A percentile compares a stretch with the other conserved stretches of the same genome.
These are phyloP conservation scores for Solanum microdontum DNA, from an alignment of 257 asterid genomes.

Conservation along the genomic window DNA sequence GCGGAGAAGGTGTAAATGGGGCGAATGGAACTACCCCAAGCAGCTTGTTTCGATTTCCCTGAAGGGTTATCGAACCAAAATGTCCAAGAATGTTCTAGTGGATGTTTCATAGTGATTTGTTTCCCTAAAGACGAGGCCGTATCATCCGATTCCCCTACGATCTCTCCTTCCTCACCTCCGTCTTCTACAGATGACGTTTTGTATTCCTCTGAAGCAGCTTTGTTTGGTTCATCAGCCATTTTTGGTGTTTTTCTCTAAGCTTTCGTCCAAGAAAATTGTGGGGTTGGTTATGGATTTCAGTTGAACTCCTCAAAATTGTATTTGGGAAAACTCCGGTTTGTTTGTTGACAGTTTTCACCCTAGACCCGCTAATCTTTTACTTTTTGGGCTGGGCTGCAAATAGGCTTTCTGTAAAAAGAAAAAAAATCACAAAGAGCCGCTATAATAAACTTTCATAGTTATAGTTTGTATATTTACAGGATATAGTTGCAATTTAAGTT, in stretches of 20 bases:
- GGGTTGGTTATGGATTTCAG: background rate
- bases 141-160: conserved; percentile 9
- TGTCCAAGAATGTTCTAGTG: conserved; percentile 36
- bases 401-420: background rate
- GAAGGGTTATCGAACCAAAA: conserved; percentile 31
- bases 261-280: background rate
- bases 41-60: conserved; percentile 15
- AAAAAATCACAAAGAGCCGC: too few species aligned
- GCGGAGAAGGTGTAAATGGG: conserved; percentile 42
- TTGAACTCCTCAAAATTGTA: background rate
- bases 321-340: background rate
- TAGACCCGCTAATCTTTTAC: background rate
- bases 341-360: background rate
- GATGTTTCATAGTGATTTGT: conserved; percentile 11
- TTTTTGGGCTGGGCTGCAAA: background rate
- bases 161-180: conserved; percentile 6
- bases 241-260: background rate
- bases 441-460: too few species aligned
- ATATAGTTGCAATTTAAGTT: too few species aligned
- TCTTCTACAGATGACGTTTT: conserved; percentile 19
- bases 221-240: conserved; percentile 8
- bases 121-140: conserved; percentile 1
- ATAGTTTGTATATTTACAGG: too few species aligned
- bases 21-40: conserved; percentile 32
- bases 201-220: conserved; percentile 18